Conservation (phyloP, 495 filamentous ascomycete genomes). For the Tirmania nivea region DNA sequence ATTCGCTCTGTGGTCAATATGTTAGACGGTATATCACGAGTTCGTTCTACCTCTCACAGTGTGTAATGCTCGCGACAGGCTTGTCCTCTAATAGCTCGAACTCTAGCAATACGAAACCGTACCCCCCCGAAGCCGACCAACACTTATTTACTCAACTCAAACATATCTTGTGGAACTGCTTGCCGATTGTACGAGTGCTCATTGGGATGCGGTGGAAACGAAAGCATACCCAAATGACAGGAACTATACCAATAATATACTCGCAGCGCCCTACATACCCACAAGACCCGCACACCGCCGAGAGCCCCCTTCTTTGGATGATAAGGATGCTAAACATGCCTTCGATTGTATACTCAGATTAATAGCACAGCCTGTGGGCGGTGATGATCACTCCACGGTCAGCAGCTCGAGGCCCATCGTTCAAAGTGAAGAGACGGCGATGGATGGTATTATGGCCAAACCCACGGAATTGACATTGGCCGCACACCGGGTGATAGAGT, state of each 20-base stretch:
- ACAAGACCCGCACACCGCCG: not conserved
- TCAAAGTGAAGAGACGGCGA: slow-evolving; percentile 11
- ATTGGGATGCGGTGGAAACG: slow-evolving; percentile 28
- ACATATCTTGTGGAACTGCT: slow-evolving; percentile 37
- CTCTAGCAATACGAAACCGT: slow-evolving; percentile 4
- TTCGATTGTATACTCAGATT: slow-evolving; percentile 17
- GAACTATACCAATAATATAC: slow-evolving; percentile 26
- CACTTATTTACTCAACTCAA: slow-evolving; percentile 35
- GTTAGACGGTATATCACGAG: slow-evolving; percentile 18
- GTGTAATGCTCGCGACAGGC: not conserved
- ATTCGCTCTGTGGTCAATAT: slow-evolving; percentile 31
- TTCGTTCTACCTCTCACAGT: slow-evolving; percentile 16
- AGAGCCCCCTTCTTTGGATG: slow-evolving; percentile 21
- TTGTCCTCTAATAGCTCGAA: not conserved
- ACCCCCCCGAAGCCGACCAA: slow-evolving; percentile 25
- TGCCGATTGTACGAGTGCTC: slow-evolving; percentile 38
- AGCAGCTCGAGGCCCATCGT: slow-evolving; percentile 1
- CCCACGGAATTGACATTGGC: slow-evolving; percentile 16
- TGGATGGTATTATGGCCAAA: slow-evolving; percentile 20
- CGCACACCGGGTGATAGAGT: slow-evolving; percentile 30
- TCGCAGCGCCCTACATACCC: not conserved
- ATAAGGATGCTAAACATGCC: slow-evolving; percentile 15
- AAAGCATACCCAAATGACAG: slow-evolving; percentile 27
- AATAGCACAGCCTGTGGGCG: slow-evolving; percentile 7
- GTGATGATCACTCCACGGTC: slow-evolving; percentile 6